A percentile compares a stretch with the other conserved stretches of the same genome.
phyloP scores from a whole-genome alignment of 192 early-diverging fungal species.

The Coemansia javaensis region DNA sequence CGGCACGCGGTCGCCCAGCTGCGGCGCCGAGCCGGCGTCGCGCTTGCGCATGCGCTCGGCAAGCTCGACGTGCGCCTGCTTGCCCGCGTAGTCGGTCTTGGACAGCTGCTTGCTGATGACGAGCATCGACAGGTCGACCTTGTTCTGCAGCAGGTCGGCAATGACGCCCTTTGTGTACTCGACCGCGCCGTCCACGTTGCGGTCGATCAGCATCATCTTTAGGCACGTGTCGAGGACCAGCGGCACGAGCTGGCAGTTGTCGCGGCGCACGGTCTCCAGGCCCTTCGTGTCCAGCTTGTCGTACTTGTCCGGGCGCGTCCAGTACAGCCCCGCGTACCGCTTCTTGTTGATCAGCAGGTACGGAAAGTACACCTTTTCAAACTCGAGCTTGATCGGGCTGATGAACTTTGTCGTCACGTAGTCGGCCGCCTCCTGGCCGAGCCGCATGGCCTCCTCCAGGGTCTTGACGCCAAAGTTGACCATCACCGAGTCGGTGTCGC shows the following conservation, averaged over 20 bases:
- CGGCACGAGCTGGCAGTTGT: slow-evolving; percentile 89
- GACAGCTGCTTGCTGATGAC: slow-evolving; percentile 95
- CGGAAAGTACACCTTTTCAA: slow-evolving; percentile 98
- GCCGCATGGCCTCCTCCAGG: slow-evolving; percentile 79
- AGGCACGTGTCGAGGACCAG: slow-evolving; percentile 90
- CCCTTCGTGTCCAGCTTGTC: slow-evolving; percentile 98
- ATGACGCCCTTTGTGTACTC: slow-evolving; percentile 86
- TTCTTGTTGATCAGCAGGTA: slow-evolving; percentile 99
- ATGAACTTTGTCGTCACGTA: slow-evolving; percentile 83
- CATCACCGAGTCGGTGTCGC: slow-evolving; percentile 99
- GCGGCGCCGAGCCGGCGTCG: slow-evolving; percentile 94
- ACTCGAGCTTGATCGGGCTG: slow-evolving; percentile 95
- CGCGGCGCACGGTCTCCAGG: slow-evolving; percentile 96
- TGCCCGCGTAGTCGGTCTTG: slow-evolving; percentile 91
- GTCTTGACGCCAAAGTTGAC: slow-evolving; percentile 86
- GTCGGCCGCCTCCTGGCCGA: slow-evolving; percentile 81
- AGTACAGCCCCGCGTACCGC: slow-evolving; percentile 95
- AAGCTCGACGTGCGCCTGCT: slow-evolving; percentile 95
- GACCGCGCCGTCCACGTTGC: slow-evolving; percentile 77
- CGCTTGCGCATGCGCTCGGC: slow-evolving; percentile 94
- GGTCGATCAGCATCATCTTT: slow-evolving; percentile 84
- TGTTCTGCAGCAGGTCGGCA: slow-evolving; percentile 91
- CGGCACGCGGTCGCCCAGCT: slow-evolving; percentile 92
- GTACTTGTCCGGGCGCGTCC: slow-evolving; percentile 88
- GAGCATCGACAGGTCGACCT: slow-evolving; percentile 92